A percentile compares a stretch with the other conserved stretches of the same genome.
Evolutionary conservation across 2,329 filamentous ascomycete genomes (phyloP).

Genomic region (Neurospora sp.): DNA sequence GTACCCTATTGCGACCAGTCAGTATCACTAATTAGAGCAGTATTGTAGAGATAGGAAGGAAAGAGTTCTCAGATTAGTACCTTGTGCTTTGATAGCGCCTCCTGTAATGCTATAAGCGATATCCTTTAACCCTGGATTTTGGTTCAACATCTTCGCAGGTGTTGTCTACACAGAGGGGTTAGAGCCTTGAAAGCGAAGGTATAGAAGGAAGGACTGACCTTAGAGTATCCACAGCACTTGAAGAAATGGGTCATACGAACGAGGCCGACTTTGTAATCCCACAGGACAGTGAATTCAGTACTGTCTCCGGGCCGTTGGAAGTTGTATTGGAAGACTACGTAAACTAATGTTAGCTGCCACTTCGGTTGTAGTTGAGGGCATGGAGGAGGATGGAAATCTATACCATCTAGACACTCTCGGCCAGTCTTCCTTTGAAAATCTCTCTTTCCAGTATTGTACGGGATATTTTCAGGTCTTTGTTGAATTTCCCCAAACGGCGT

Average conservation of each 20-base stretch:
- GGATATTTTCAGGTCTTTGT: conserved; percentile 56
- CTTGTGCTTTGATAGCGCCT: conserved; percentile 81
- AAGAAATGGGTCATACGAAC: conserved; percentile 93
- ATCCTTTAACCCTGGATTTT: conserved; percentile 75
- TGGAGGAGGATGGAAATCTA: neutral
- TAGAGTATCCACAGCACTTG: conserved; percentile 78
- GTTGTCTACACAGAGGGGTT: conserved; percentile 55
- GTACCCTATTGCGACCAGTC: conserved; percentile 55
- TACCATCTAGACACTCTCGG: conserved; percentile 81
- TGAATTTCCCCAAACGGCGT: conserved; percentile 54
- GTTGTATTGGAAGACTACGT: conserved; percentile 71
- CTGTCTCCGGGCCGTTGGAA: conserved; percentile 62
- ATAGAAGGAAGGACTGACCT: conserved; percentile 46
- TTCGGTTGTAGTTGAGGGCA: neutral
- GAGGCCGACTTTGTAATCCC: conserved; percentile 93
- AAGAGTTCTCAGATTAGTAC: conserved; percentile 32
- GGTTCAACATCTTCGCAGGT: conserved; percentile 69
- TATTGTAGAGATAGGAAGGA: neutral
- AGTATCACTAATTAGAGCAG: neutral
- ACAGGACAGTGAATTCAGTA: conserved; percentile 69
- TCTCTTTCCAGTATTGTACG: conserved; percentile 92
- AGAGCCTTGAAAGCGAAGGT: neutral
- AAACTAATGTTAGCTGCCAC: conserved; percentile 4
- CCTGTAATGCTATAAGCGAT: conserved; percentile 93
- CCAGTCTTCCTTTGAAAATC: conserved; percentile 79